Conservation (phyloP, 345 rosid genomes). For the Eutrema japonicum region DNA sequence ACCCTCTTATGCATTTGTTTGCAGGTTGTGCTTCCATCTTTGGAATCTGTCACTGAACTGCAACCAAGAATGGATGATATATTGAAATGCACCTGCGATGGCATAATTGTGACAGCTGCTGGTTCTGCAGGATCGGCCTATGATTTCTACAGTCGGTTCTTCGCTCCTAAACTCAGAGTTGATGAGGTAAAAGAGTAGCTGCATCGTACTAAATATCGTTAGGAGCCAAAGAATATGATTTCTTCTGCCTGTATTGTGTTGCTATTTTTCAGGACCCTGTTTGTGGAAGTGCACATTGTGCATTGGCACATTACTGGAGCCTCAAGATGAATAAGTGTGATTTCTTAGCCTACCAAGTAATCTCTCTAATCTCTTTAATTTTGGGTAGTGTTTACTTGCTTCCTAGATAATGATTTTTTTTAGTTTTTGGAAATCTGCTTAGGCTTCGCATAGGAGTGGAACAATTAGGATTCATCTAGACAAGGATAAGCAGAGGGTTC, state of each 20-base stretch:
- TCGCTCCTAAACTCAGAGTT: constrained; percentile 65
- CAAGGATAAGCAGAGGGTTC: constrained; percentile 56
- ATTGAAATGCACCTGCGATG: constrained; percentile 55
- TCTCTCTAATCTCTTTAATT: constrained; percentile 3
- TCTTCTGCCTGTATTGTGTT: constrained; percentile 4
- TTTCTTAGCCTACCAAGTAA: constrained; percentile 64
- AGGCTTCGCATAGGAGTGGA: constrained; percentile 81
- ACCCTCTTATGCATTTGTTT: constrained; percentile 11
- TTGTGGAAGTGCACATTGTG: constrained; percentile 80
- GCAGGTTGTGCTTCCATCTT: constrained; percentile 72
- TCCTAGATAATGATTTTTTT: constrained; percentile 22
- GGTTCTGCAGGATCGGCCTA: constrained; percentile 63
- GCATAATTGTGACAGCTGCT: constrained; percentile 62
- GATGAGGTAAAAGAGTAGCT: constrained; percentile 58
- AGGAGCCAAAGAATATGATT: background rate
- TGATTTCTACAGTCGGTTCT: constrained; percentile 71
- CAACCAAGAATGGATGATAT: constrained; percentile 61
- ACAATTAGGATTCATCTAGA: constrained; percentile 57
- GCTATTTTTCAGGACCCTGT: constrained; percentile 68
- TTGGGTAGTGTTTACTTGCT: background rate
- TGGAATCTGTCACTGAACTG: constrained; percentile 55
- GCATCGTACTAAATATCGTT: background rate
- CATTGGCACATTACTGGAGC: constrained; percentile 74
- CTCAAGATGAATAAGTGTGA: constrained; percentile 66
- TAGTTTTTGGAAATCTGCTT: background rate